These are phyloP conservation scores for Diaporthe ilicicola DNA, from an alignment of 2,329 filamentous ascomycete genomes.

Conservation along the genomic window DNA sequence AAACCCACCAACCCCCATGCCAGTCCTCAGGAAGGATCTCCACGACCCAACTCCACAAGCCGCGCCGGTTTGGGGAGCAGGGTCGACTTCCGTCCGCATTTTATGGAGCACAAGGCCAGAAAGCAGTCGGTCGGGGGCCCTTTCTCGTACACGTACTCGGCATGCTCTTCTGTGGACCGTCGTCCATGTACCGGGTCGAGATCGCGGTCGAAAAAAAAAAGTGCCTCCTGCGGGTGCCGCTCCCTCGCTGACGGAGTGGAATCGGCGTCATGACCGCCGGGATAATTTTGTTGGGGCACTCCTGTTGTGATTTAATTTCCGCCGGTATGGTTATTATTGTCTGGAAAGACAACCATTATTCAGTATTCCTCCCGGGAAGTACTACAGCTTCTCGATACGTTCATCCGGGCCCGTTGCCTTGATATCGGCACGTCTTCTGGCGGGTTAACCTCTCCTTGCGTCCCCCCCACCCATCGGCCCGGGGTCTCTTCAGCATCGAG, in stretches of 20 bases:
- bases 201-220: neutral
- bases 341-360: neutral
- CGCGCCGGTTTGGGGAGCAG: constrained; percentile 15
- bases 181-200: constrained; percentile 1
- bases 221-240: neutral
- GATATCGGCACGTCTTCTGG: constrained; percentile 14
- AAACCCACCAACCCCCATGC: constrained; percentile 22
- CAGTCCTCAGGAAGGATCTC: constrained; percentile 11
- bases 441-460: neutral
- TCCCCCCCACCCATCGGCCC: constrained; percentile 11
- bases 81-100: constrained; percentile 5
- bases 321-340: neutral
- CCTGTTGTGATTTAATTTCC: constrained; percentile 9
- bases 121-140: neutral
- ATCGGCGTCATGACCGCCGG: neutral
- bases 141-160: constrained; percentile 4
- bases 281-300: constrained; percentile 2
- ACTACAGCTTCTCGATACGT: neutral
- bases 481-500: constrained; percentile 9
- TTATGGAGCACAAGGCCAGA: neutral
- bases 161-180: constrained; percentile 7
- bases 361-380: neutral
- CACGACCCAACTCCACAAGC: constrained; percentile 21
- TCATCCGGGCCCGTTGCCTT: constrained; percentile 16
- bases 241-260: neutral